Evolutionary conservation across 2,329 filamentous ascomycete genomes (phyloP).

Genomic region (Ramularia collo-cygni): DNA sequence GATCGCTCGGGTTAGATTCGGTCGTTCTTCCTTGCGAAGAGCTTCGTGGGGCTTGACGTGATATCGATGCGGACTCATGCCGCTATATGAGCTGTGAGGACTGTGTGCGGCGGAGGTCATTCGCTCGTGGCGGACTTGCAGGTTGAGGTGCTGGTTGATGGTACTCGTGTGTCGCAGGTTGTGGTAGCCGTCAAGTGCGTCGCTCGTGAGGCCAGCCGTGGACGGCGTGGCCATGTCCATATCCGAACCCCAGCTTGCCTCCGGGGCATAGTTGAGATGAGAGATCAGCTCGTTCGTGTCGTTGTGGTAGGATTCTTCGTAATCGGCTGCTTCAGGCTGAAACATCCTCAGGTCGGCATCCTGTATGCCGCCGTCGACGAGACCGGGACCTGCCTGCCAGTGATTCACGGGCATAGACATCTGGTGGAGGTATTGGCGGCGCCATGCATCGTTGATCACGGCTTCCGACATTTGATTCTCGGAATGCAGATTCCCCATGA

Average conservation of each 20-base stretch:
- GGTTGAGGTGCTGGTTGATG: conserved; percentile 14
- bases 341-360: conserved; percentile 26
- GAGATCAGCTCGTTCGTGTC: conserved; percentile 19
- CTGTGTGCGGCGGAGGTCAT: conserved; percentile 17
- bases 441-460: conserved; percentile 16
- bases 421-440: conserved; percentile 15
- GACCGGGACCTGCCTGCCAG: conserved; percentile 16
- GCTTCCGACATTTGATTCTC: conserved; percentile 15
- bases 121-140: conserved; percentile 12
- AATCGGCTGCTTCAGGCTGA: conserved; percentile 14
- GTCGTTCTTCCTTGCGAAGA: conserved; percentile 15
- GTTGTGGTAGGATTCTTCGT: conserved; percentile 16
- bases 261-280: conserved; percentile 19
- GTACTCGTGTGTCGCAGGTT: conserved; percentile 14
- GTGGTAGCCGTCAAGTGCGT: conserved; percentile 20
- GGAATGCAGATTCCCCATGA: conserved; percentile 8
- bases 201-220: conserved; percentile 17
- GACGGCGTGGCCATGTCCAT: conserved; percentile 27
- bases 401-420: conserved; percentile 14
- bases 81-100: conserved; percentile 19
- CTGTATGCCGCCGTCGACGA: conserved; percentile 15
- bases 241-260: conserved; percentile 22
- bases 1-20: conserved; percentile 19
- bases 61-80: conserved; percentile 12
- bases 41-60: conserved; percentile 11